Percentiles rank a stretch among this genome's conserved stretches.
Conservation (phyloP, 768 basidiomycete species). For the Kwoniella europaea region DNA sequence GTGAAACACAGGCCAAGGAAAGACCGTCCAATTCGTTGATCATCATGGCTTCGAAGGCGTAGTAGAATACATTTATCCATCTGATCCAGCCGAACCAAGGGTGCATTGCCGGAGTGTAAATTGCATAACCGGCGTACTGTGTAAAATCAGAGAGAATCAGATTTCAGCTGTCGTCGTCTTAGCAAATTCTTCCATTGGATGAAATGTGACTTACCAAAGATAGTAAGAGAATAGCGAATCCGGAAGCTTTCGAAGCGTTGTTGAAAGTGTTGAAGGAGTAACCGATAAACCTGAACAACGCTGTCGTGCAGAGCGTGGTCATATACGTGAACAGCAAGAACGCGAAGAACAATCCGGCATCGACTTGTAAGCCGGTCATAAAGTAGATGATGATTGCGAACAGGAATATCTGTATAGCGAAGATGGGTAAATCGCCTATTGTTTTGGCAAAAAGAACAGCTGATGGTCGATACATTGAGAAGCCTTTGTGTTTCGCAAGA, state of each 20-base stretch:
- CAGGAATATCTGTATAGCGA: slow-evolving; percentile 48
- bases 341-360: slow-evolving; percentile 43
- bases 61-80: slow-evolving; percentile 55
- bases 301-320: slow-evolving; percentile 40
- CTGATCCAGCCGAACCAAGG: slow-evolving; percentile 57
- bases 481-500: slow-evolving; percentile 54
- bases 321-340: slow-evolving; percentile 41
- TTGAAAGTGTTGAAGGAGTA: slow-evolving; percentile 53
- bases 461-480: slow-evolving; percentile 54
- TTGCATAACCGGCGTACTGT: slow-evolving; percentile 44
- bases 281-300: slow-evolving; percentile 50
- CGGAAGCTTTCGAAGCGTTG: slow-evolving; percentile 53
- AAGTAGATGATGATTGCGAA: slow-evolving; percentile 56
- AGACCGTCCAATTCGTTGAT: slow-evolving; percentile 37
- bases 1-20: slow-evolving; percentile 33
- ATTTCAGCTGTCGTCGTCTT: too few species aligned
- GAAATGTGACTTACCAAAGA: slow-evolving; percentile 33
- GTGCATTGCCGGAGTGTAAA: slow-evolving; percentile 48
- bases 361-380: slow-evolving; percentile 39
- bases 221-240: slow-evolving; percentile 45
- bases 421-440: slow-evolving; percentile 60
- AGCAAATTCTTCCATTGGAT: background rate
- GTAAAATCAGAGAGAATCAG: background rate
- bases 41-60: slow-evolving; percentile 51
- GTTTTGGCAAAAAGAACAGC: slow-evolving; percentile 60